These are phyloP conservation scores for Colletotrichum viniferum DNA, from an alignment of 2,329 filamentous ascomycete species.

Conservation along the genomic window DNA sequence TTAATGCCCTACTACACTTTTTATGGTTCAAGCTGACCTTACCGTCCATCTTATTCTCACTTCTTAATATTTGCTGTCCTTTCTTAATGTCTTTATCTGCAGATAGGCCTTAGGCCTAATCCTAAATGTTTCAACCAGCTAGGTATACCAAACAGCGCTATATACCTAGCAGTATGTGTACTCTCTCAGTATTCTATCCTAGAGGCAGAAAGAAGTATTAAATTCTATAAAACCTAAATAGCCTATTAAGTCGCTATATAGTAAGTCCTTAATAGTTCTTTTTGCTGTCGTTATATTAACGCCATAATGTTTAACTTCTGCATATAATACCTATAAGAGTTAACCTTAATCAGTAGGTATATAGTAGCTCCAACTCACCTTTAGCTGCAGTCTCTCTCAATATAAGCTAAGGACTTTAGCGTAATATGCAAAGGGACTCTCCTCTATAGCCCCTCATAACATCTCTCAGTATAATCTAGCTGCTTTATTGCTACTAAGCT, in stretches of 20 bases:
- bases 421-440: neutral
- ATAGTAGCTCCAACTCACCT: neutral
- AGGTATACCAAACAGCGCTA: neutral
- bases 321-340: neutral
- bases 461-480: neutral
- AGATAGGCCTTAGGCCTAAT: neutral
- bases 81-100: neutral
- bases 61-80: neutral
- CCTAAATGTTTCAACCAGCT: neutral
- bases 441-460: neutral
- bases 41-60: neutral
- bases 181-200: neutral
- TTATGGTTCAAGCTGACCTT: neutral
- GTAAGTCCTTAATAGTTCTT: neutral
- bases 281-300: neutral
- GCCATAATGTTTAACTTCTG: neutral
- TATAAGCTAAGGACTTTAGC: neutral
- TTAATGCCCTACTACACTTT: neutral
- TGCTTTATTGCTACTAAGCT: neutral
- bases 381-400: neutral
- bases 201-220: neutral
- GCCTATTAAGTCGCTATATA: neutral
- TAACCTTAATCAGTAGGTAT: neutral
- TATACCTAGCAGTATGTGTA: neutral
- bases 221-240: neutral